Evolutionary conservation across 768 basidiomycete species (phyloP).

Genomic region (Psilocybe subaeruginosa): DNA sequence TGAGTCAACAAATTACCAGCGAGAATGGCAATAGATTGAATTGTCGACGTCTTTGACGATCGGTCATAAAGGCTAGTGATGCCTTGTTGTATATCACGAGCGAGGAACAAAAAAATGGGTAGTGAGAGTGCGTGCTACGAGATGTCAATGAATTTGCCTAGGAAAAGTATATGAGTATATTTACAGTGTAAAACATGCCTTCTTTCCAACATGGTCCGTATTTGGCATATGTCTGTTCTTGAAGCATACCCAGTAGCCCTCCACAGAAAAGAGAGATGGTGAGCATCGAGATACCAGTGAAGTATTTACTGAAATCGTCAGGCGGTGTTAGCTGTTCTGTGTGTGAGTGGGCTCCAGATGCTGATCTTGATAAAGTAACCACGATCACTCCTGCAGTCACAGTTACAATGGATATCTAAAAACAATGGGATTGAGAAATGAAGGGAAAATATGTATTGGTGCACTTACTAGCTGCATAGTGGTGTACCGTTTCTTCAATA

Average conservation of each 20-base stretch:
- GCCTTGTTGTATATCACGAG: slow-evolving; percentile 57
- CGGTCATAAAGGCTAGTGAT: slow-evolving; percentile 48
- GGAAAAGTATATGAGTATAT: neutral
- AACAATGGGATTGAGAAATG: no score
- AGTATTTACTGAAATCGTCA: slow-evolving; percentile 50
- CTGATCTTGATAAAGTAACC: slow-evolving; percentile 68
- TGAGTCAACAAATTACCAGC: slow-evolving; percentile 71
- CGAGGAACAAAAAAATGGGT: slow-evolving; percentile 72
- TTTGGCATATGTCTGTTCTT: slow-evolving; percentile 73
- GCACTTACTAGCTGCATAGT: slow-evolving; percentile 59
- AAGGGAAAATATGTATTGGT: neutral
- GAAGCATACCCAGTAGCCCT: slow-evolving; percentile 69
- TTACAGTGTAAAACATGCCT: slow-evolving; percentile 82
- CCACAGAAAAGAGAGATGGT: slow-evolving; percentile 67
- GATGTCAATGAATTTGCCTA: neutral
- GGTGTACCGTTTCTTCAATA: slow-evolving; percentile 64
- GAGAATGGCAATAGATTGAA: slow-evolving; percentile 58
- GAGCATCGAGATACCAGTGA: slow-evolving; percentile 72
- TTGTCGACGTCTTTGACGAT: slow-evolving; percentile 30
- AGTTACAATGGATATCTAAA: slow-evolving; percentile 62
- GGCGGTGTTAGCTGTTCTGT: slow-evolving; percentile 18
- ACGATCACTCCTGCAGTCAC: slow-evolving; percentile 75
- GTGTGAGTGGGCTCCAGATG: slow-evolving; percentile 26
- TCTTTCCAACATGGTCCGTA: slow-evolving; percentile 86
- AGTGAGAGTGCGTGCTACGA: slow-evolving; percentile 76